Base-by-base conservation (phyloP, 345 rosid genomes). In the Aquilaria malaccensis region DNA sequence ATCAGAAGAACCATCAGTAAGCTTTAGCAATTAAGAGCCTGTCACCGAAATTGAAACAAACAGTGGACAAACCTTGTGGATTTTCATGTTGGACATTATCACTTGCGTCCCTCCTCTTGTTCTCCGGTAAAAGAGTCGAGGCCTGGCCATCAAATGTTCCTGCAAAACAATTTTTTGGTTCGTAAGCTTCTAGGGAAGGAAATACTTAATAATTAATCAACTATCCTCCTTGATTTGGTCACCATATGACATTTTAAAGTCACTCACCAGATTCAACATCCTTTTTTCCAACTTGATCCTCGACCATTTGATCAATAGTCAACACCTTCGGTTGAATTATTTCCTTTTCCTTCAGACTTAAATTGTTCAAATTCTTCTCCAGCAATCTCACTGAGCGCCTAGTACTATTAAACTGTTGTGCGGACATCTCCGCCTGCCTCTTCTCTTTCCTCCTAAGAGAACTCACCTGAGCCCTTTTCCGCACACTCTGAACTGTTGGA, bases 321-420 rank as follows among this genome's bases (percentile, higher is more conserved):
- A 59, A 9, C 43, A 1, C 43, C 7, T 37, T 58, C 41, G 69
- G 57, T 50, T 62, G 60, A 22, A 66, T 30, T 30, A 11, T 54
- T 70, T 22, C 72, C 63, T 70, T 70, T 46, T 77, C 79, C 31
- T 78, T 80, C 74, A 94, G 74, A 70, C 77, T 72, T 67, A 90
- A 52, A 13, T 72, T 76, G 57, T 63, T 78, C 84, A 86, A 72
- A 62, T 58, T 69, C 70, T 85, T 85, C 79, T 81, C 95, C 55
- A 94, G 50, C 70, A 94, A 45, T 63, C 82, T 86, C 52, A 76
- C 79, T 2, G 97, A 85, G 33, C 80, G 77, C 80, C 99, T 82
- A 2, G 95, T 86, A 67, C 86, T 75, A 56, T 79, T 79, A 29
- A 52, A 83, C 12, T 70, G 54, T 81, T 75, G 85, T 51, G 72